Base-by-base conservation (phyloP, 441 rosid species). In the Gossypium schwendimanii region DNA sequence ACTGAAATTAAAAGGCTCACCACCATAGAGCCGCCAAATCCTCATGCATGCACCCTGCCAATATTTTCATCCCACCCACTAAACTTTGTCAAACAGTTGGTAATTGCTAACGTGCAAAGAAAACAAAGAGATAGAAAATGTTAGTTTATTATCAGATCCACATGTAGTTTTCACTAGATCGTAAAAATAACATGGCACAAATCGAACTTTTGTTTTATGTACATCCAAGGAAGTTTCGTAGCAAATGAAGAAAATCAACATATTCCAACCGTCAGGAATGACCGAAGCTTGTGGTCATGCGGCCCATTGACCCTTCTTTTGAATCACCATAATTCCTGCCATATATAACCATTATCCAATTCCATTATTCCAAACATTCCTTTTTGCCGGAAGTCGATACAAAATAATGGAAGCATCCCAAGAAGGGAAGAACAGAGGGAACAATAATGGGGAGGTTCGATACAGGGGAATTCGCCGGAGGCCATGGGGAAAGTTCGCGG, bases 401-500 rank as follows among this genome's bases (percentile, higher is more conserved):
- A 7, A 12, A 53, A 53, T 9, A 1, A 81, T 82, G 84, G 79
- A 74, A 36, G 47, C 63, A 36, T n/a, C 76, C 28, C 57, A 49
- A 11, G 75, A 52, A 53, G 58, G 15, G 8, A 66, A 18, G 52
- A 78, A 2, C 39, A 54, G 41, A 31, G 70, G 67, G 63, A 71
- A 49, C 45, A 73, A 55, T n/a, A 61, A 66, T 5, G 52, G 52
- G 31, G 88, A 82, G 79, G 75, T 63, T 28, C 83, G 82, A 44
- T 89, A 89, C 68, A 64, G 92, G 72, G 97, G 93, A 4, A 88
- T 88, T 54, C 76, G 93, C 1, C 77, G 87, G 78, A 81, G 97
- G 47, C 89, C 95, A 0, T 91, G 94, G 97, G 97, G 93, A 0
- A 91, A 87, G 78, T 91, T 81, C 2, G 93, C 97, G 0, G 93